Evolutionary conservation across 371 early-diverging fungal genomes (phyloP), one percentile per base, ranked within the genome.

Genomic region (Dichotomocladium elegans): DNA sequence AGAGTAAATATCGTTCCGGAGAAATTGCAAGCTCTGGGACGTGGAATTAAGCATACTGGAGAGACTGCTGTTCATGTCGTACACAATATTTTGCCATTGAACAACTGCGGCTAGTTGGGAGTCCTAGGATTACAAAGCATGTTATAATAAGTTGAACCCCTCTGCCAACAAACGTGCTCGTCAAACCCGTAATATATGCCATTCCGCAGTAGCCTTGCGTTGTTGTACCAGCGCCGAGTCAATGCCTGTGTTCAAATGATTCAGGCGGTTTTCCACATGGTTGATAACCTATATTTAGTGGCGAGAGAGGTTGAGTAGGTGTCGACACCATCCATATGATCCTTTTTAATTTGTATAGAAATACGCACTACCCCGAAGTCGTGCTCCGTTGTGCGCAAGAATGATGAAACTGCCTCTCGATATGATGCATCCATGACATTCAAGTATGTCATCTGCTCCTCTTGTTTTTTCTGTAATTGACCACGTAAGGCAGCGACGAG

Each of bases 151-250:
- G n/a, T n/a, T n/a, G n/a, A n/a, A n/a, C n/a, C n/a, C n/a, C n/a
- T n/a, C n/a, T n/a, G n/a, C n/a, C n/a, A n/a, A n/a, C n/a, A n/a
- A n/a, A n/a, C n/a, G n/a, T n/a, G n/a, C n/a, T n/a, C n/a, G n/a
- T n/a, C n/a, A n/a, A n/a, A 48, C 49, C 25, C 35, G 49, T 15
- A 48, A 33, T 22, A n/a, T 27, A 33, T 8, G 12, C 49, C 49
- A 48, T 11, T 21, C 35, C 11, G n/a, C 15, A 14, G 29, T 25
- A 15, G 35, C 31, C 35, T 48, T 33, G 14, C 24, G 33, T 22
- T 48, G 49, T 7, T 34, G 34, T n/a, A 48, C 15, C 22, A 48
- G 19, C 3, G 49, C 35, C 21, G 29, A 31, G 31, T 48, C 49
- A 2, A 48, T 15, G 26, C 37, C 49, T 2, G 49, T 33, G 21